Conservation (phyloP, 495 filamentous ascomycete genomes). For the Cercophora sp. region DNA sequence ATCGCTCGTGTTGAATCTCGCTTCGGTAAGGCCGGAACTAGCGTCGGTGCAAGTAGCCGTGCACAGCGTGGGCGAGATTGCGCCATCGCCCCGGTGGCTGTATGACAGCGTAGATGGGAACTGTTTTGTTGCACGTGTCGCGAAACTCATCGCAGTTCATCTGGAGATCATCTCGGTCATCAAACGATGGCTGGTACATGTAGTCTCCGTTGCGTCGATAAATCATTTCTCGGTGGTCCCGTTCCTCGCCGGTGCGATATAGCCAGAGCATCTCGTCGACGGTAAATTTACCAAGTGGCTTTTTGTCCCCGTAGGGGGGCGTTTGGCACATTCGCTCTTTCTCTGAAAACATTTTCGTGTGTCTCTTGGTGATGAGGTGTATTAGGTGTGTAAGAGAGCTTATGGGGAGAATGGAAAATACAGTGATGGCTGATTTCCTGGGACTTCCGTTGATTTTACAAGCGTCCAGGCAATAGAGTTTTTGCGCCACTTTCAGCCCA, state of each 20-base stretch:
- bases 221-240: conserved; percentile 1
- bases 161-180: conserved; percentile 3
- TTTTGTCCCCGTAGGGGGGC: not conserved
- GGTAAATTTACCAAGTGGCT: conserved; percentile 2
- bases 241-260: not conserved
- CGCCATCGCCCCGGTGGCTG: not conserved
- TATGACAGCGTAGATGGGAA: conserved; percentile 2
- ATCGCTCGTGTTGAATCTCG: conserved; percentile 3
- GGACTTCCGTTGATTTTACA: conserved; percentile 3
- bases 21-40: conserved; percentile 5
- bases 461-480: too few relatives aligned
- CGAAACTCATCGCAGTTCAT: conserved; percentile 3
- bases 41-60: conserved; percentile 1
- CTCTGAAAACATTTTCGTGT: conserved; percentile 3
- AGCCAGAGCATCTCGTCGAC: conserved; percentile 3
- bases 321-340: conserved; percentile 1
- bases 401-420: conserved; percentile 2
- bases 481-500: too few relatives aligned
- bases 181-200: conserved; percentile 2
- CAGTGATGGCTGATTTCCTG: conserved; percentile 3
- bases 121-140: conserved; percentile 3
- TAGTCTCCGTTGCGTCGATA: conserved; percentile 3
- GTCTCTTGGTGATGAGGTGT: conserved; percentile 2
- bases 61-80: not conserved
- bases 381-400: conserved; percentile 3